Conservation (phyloP, 345 rosid species). For the Melaleuca quinquenervia region DNA sequence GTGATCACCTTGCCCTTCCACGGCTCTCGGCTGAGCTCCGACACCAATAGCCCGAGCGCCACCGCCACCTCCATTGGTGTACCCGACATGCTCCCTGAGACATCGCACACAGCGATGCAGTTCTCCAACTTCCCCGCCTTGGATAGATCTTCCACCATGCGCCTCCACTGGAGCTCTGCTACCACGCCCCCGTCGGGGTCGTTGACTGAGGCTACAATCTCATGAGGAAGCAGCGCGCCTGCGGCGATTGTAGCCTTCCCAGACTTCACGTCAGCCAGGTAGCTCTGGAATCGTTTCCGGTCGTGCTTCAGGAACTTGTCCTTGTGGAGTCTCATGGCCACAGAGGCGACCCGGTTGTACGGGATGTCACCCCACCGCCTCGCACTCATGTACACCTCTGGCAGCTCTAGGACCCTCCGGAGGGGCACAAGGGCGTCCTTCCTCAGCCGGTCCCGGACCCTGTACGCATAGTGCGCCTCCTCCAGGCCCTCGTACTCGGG, state of each 20-base stretch:
- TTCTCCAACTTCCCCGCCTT: constrained; percentile 33
- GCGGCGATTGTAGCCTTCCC: constrained; percentile 48
- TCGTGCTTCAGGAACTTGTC: constrained; percentile 40
- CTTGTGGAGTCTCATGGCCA: constrained; percentile 54
- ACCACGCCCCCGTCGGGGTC: constrained; percentile 38
- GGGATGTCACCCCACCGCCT: constrained; percentile 37
- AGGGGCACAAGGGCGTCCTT: constrained; percentile 48
- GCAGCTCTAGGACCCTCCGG: constrained; percentile 37
- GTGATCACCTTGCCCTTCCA: constrained; percentile 63
- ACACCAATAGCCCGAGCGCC: constrained; percentile 43
- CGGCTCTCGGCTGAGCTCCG: constrained; percentile 38
- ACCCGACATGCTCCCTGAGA: constrained; percentile 41
- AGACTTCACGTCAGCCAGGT: constrained; percentile 23
- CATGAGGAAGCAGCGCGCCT: constrained; percentile 60
- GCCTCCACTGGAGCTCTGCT: constrained; percentile 48
- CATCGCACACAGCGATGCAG: constrained; percentile 49
- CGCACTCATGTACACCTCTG: constrained; percentile 49
- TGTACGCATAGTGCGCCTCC: constrained; percentile 52
- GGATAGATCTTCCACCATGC: constrained; percentile 46
- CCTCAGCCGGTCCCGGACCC: constrained; percentile 52
- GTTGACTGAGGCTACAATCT: constrained; percentile 23
- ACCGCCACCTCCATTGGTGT: constrained; percentile 48
- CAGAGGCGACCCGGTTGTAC: constrained; percentile 42
- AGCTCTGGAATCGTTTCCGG: constrained; percentile 23
- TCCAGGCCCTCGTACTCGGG: constrained; percentile 46